Percentiles rank a stretch among this genome's conserved stretches.
phyloP scores from a whole-genome alignment of 2,329 filamentous ascomycete species.

The Pseudogymnoascus sp. region DNA sequence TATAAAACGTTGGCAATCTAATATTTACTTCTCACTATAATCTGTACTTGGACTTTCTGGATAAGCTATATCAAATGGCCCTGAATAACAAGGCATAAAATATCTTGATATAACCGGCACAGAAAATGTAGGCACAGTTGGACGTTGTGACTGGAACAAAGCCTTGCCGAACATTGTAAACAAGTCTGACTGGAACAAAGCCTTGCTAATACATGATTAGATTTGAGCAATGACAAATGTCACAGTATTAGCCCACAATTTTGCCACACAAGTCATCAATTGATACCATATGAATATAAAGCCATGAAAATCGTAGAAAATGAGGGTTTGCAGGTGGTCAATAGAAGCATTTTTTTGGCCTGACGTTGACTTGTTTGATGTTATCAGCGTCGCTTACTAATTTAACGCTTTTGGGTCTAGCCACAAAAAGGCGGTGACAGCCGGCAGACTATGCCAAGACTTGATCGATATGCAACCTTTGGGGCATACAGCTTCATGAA shows the following conservation, averaged over 20 bases:
- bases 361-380: not conserved
- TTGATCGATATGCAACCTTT: conserved; percentile 5
- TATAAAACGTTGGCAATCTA: not conserved
- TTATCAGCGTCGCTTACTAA: not conserved
- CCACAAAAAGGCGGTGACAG: not conserved
- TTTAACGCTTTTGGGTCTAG: not conserved
- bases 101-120: not conserved
- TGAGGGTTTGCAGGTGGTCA: not conserved
- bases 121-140: not conserved
- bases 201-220: not conserved
- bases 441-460: not conserved
- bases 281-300: not conserved
- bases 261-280: not conserved
- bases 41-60: not conserved
- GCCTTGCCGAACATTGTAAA: no score
- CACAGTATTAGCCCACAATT: not conserved
- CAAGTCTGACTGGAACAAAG: not conserved
- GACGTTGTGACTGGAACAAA: not conserved
- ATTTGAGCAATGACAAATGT: not conserved
- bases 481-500: not conserved
- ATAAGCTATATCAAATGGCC: not conserved
- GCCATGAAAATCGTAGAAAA: not conserved
- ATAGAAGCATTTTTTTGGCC: not conserved
- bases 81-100: not conserved
- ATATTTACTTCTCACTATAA: not conserved